Conservation (phyloP, 352 stramenopile species). For the Globisporangium abappressorium region DNA sequence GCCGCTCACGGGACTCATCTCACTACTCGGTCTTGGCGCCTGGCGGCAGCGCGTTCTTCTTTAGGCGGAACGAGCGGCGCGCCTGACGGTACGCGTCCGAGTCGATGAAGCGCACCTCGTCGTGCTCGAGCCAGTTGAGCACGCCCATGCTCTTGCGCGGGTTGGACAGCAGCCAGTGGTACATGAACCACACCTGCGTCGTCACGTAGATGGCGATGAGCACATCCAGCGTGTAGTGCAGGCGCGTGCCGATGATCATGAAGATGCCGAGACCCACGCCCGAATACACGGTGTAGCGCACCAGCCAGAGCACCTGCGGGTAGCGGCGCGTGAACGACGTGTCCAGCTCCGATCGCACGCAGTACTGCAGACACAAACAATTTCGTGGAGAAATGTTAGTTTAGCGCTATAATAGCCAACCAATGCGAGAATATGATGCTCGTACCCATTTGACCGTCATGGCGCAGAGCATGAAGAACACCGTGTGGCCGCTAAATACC, state of each 20-base stretch:
- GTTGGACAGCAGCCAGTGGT: slow-evolving; percentile 74
- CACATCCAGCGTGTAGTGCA: slow-evolving; percentile 85
- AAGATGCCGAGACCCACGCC: slow-evolving; percentile 59
- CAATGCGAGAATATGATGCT: background rate
- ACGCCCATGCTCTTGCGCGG: slow-evolving; percentile 54
- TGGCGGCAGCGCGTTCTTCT: slow-evolving; percentile 3
- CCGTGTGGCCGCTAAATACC: slow-evolving; percentile 86
- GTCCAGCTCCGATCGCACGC: slow-evolving; percentile 67
- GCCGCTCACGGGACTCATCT: no score
- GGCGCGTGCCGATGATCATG: slow-evolving; percentile 72
- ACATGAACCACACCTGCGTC: slow-evolving; percentile 76
- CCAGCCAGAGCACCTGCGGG: slow-evolving; percentile 69
- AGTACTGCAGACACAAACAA: slow-evolving; percentile 47
- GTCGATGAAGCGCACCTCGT: slow-evolving; percentile 75
- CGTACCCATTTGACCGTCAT: slow-evolving; percentile 78
- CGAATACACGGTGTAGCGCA: slow-evolving; percentile 72
- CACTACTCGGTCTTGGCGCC: background rate
- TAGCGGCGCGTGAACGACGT: slow-evolving; percentile 76
- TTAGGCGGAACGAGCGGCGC: slow-evolving; percentile 42
- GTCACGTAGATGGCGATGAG: slow-evolving; percentile 85
- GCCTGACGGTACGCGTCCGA: slow-evolving; percentile 73
- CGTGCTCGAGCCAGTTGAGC: slow-evolving; percentile 78
- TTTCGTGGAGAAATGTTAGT: background rate
- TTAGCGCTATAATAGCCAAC: background rate
- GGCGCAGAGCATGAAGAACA: slow-evolving; percentile 82